phyloP scores from a whole-genome alignment of 2,329 filamentous ascomycete species.

The Phyllosticta paracitricarpa region DNA sequence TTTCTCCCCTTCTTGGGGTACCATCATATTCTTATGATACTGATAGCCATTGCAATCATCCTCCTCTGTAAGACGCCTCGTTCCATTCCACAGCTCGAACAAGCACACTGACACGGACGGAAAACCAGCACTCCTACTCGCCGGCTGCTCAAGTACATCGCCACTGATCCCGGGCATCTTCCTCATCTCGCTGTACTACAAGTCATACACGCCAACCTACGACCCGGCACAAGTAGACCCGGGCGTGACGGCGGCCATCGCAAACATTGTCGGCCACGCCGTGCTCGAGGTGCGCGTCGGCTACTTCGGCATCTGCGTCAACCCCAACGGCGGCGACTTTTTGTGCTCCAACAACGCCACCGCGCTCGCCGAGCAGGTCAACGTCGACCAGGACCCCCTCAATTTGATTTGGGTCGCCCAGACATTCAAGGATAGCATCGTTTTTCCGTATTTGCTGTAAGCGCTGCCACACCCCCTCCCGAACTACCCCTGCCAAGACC shows the following conservation, averaged over 20 bases:
- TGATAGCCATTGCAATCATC: constrained; percentile 90
- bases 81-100: neutral
- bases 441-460: constrained; percentile 93
- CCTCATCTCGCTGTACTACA: constrained; percentile 95
- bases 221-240: constrained; percentile 86
- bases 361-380: constrained; percentile 77
- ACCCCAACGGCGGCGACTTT: constrained; percentile 80
- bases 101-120: too few relatives aligned
- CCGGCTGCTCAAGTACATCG: constrained; percentile 93
- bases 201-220: constrained; percentile 72
- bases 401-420: constrained; percentile 95
- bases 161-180: constrained; percentile 93
- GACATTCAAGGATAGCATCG: constrained; percentile 97
- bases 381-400: constrained; percentile 84
- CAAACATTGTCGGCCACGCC: constrained; percentile 79
- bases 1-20: constrained; percentile 54
- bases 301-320: constrained; percentile 96
- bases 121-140: constrained; percentile 68
- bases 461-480: constrained; percentile 22
- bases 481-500: neutral
- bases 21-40: constrained; percentile 91
- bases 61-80: constrained; percentile 64
- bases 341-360: constrained; percentile 97
- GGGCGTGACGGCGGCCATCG: constrained; percentile 72
- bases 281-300: constrained; percentile 84